A percentile compares a stretch with the other conserved stretches of the same genome.
phyloP scores from a whole-genome alignment of 345 rosid genomes.

The Gossypium rotundifolium region DNA sequence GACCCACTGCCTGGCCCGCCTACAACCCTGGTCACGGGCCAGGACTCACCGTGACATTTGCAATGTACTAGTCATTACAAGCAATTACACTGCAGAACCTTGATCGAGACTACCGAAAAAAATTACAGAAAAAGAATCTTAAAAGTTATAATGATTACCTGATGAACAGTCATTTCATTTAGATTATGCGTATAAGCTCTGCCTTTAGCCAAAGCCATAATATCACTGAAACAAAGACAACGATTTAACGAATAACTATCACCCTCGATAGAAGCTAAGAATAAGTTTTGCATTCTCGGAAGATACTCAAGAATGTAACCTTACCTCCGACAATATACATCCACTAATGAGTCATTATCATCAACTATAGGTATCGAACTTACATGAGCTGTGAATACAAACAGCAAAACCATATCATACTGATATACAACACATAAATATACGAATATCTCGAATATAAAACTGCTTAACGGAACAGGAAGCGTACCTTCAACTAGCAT shows the following conservation, averaged over 20 bases:
- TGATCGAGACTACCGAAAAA: background rate
- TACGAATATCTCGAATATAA: background rate
- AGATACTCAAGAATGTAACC: background rate
- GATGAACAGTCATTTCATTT: slow-evolving; percentile 45
- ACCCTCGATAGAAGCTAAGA: background rate
- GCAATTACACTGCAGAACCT: background rate
- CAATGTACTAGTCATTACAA: background rate
- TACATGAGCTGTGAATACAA: slow-evolving; percentile 41
- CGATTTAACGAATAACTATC: background rate
- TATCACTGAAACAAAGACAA: slow-evolving; percentile 38
- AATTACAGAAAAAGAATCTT: background rate
- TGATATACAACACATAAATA: background rate
- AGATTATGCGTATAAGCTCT: slow-evolving; percentile 49
- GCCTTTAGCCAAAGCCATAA: slow-evolving; percentile 71
- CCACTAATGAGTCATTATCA: slow-evolving; percentile 60
- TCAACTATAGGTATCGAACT: slow-evolving; percentile 68
- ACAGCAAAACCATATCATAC: slow-evolving; percentile 6
- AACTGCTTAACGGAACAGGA: background rate
- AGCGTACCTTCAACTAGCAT: slow-evolving; percentile 56
- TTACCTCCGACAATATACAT: slow-evolving; percentile 69
- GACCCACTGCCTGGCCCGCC: no score
- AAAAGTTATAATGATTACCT: slow-evolving; percentile 25
- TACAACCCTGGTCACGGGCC: background rate
- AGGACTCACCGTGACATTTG: background rate
- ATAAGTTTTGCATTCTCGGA: background rate